Evolutionary conservation across 495 filamentous ascomycete species (phyloP).

Genomic region (Lineolata rhizophorae): DNA sequence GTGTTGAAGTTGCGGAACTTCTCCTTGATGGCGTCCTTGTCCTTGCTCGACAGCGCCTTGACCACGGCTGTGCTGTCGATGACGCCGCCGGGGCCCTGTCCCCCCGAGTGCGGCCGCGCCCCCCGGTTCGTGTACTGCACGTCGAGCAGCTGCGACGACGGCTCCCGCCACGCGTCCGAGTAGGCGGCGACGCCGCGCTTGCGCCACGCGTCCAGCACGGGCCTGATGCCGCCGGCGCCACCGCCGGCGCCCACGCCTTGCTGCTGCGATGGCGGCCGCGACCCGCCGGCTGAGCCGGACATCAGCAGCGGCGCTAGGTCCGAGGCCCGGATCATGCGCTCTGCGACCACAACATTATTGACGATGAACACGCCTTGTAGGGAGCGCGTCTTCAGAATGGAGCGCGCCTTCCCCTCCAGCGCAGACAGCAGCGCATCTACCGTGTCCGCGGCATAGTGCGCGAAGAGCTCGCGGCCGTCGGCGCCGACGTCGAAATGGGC

Average conservation of each 20-base stretch:
- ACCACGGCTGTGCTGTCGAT: conserved; percentile 62
- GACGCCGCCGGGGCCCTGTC: conserved; percentile 21
- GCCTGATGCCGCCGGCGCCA: conserved; percentile 5
- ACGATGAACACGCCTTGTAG: conserved; percentile 75
- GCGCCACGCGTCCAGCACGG: conserved; percentile 56
- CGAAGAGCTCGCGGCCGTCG: conserved; percentile 71
- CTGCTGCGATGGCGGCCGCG: too few relatives aligned
- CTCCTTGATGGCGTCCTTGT: conserved; percentile 87
- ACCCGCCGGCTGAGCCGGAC: too few relatives aligned
- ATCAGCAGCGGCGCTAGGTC: conserved; percentile 56
- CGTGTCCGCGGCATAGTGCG: conserved; percentile 68
- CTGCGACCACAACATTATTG: conserved; percentile 70
- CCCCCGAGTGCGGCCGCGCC: conserved; percentile 43
- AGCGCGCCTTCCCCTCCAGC: conserved; percentile 55
- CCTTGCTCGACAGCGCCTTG: conserved; percentile 62
- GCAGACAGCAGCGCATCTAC: conserved; percentile 57
- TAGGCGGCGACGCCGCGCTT: conserved; percentile 71
- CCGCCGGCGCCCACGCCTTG: too few relatives aligned
- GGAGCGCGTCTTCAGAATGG: conserved; percentile 54
- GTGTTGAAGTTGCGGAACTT: conserved; percentile 87
- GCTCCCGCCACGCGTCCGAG: conserved; percentile 73
- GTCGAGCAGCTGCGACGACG: conserved; percentile 67
- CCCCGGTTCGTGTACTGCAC: conserved; percentile 69
- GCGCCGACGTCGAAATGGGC: conserved; percentile 71
- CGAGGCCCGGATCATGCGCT: conserved; percentile 63